Base-by-base conservation (phyloP, 345 rosid genomes). In the Mallotus nudiflorus region DNA sequence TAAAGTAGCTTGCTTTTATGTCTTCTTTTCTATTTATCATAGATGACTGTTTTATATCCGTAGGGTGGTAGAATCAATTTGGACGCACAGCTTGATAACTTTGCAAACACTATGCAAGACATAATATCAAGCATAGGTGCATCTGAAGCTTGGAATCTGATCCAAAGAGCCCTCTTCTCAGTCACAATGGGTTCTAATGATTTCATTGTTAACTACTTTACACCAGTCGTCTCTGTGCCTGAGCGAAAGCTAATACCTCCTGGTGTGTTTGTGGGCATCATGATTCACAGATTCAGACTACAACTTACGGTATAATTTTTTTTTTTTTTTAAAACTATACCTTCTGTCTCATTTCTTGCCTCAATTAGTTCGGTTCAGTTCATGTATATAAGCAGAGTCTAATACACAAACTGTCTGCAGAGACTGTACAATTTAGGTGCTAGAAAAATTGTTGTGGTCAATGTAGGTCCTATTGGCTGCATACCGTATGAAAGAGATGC, bases 391-490 rank as follows among this genome's bases (percentile, higher is more conserved):
- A 44, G 55, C 24, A 11, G 6, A 3, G 46, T 69, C 15, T 11
- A 0, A n/a, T 11, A 25, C 20, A 9, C 18, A 2, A 44, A 0
- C 9, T 68, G 22, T 45, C 16, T 72, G 80, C 85, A 90, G 96
- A 87, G 93, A 73, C 77, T 92, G 7, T 84, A 85, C 72, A 60
- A 73, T 14, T 51, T 88, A 77, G 91, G 89, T 25, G 98, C 91
- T 1, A 83, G 91, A 71, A 88, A 88, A 72, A 82, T 90, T 37
- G 59, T 87, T 22, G 82, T 86, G 6, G 88, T 71, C 24, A 90
- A 88, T 46, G 94, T 90, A 0, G 96, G 96, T 33, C 96, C 98
- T 0, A 85, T 92, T 0, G 98, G 96, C 22, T 92, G 98, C 70
- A 87, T 92, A 51, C 98, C 98, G 5, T 90, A 45, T 66, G 83